These are phyloP conservation scores for Rhizopus sp. DNA, from an alignment of 371 early-diverging fungal species.

Conservation along the genomic window DNA sequence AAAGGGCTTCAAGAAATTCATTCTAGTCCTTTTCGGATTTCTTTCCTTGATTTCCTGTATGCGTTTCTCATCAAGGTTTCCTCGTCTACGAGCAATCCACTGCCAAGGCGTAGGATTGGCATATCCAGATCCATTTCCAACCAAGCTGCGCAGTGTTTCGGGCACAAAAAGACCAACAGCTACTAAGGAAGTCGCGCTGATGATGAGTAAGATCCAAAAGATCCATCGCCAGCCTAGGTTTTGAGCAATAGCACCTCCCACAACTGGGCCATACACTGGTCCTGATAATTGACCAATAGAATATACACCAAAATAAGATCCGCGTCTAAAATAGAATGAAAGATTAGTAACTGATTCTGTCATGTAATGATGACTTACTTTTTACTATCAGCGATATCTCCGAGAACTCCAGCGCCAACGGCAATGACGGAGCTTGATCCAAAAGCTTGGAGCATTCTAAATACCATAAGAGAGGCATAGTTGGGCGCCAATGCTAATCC, in stretches of 20 bases:
- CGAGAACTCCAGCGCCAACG: slow-evolving; percentile 31
- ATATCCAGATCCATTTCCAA: slow-evolving; percentile 44
- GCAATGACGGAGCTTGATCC: slow-evolving; percentile 65
- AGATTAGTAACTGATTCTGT: not conserved
- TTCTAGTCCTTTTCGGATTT: not conserved
- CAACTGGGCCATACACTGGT: slow-evolving; percentile 49
- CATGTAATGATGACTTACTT: not conserved
- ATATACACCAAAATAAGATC: slow-evolving; percentile 57
- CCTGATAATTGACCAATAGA: slow-evolving; percentile 46
- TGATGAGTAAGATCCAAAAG: slow-evolving; percentile 35
- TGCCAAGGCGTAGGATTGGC: slow-evolving; percentile 42
- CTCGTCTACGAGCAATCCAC: slow-evolving; percentile 11
- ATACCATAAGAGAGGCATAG: slow-evolving; percentile 50
- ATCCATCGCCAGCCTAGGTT: slow-evolving; percentile 31
- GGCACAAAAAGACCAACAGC: slow-evolving; percentile 28
- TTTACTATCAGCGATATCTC: slow-evolving; percentile 12
- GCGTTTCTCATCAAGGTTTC: slow-evolving; percentile 14
- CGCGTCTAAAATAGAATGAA: slow-evolving; percentile 28
- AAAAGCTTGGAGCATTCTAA: slow-evolving; percentile 62
- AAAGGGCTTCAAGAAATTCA: slow-evolving; percentile 24
- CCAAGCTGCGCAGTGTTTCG: slow-evolving; percentile 53
- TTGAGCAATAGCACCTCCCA: slow-evolving; percentile 18
- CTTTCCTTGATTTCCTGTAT: slow-evolving; percentile 10
- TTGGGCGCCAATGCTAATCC: slow-evolving; percentile 55
- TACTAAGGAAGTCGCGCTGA: slow-evolving; percentile 19